Percentiles rank a stretch among this genome's conserved stretches.
Evolutionary conservation across 306 rosid genomes (phyloP).

Genomic region (Acacia crassicarpa): DNA sequence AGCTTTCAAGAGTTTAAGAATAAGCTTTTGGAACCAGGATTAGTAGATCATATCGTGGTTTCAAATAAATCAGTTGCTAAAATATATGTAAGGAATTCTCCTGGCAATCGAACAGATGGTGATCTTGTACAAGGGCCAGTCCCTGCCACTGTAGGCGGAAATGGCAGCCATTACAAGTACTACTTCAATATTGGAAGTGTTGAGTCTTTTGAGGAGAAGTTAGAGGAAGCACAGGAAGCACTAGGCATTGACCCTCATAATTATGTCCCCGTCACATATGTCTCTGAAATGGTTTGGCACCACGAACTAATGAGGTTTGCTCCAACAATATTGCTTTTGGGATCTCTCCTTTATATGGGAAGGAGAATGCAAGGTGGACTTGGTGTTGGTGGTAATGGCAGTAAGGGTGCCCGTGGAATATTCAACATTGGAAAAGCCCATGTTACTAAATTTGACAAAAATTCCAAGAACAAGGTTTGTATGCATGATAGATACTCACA

Average conservation of each 20-base stretch:
- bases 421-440: constrained; percentile 94
- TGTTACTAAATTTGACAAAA: constrained; percentile 83
- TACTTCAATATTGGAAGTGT: constrained; percentile 90
- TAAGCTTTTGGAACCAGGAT: constrained; percentile 90
- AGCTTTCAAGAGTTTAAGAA: constrained; percentile 97
- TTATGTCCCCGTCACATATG: constrained; percentile 85
- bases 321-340: constrained; percentile 72
- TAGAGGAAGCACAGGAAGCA: constrained; percentile 95
- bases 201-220: constrained; percentile 93
- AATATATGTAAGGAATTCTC: constrained; percentile 73
- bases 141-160: constrained; percentile 46
- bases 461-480: constrained; percentile 83
- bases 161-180: constrained; percentile 71
- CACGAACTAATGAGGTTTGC: constrained; percentile 75
- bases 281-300: constrained; percentile 74
- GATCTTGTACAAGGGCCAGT: constrained; percentile 68
- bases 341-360: constrained; percentile 65
- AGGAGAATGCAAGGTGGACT: constrained; percentile 84
- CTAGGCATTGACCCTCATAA: constrained; percentile 80
- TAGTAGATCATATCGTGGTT: constrained; percentile 88
- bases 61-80: constrained; percentile 92
- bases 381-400: constrained; percentile 71
- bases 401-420: constrained; percentile 82
- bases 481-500: not conserved
- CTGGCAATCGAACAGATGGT: constrained; percentile 52